Percentiles rank a stretch among this genome's conserved stretches.
phyloP scores from a whole-genome alignment of 2,329 filamentous ascomycete genomes.

The Colletotrichum karsti region DNA sequence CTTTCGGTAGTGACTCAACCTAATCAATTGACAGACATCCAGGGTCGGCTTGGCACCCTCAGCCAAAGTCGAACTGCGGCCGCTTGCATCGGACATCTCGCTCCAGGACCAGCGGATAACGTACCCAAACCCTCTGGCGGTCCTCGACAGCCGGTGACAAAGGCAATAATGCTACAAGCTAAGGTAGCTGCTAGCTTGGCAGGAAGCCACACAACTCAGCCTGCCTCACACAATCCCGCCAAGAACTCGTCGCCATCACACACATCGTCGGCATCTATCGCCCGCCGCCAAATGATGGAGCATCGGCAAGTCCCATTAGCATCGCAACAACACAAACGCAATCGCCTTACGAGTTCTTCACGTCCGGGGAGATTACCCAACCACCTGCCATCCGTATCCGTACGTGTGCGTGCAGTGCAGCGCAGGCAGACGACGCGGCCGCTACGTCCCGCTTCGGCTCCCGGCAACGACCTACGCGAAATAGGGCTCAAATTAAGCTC shows the following conservation, averaged over 20 bases:
- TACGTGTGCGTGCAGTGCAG: background rate
- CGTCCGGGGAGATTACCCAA: background rate
- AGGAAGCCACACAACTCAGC: background rate
- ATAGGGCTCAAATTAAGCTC: conserved; percentile 5
- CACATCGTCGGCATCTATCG: background rate
- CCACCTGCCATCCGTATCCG: background rate
- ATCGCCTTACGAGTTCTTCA: background rate
- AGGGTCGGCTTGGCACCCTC: background rate
- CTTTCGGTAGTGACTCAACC: background rate
- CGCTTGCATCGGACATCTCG: background rate
- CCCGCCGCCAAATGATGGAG: background rate
- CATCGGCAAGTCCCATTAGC: background rate
- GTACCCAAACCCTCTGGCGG: background rate
- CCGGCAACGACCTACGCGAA: background rate
- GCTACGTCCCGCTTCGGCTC: background rate
- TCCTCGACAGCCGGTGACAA: background rate
- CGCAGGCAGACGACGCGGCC: background rate
- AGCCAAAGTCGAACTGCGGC: background rate
- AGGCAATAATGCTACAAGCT: background rate
- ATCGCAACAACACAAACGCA: background rate
- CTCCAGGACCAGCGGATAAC: background rate
- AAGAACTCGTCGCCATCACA: background rate
- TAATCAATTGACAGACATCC: no score
- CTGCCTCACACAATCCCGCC: background rate
- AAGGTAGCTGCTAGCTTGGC: background rate